Percentiles rank a stretch among this genome's conserved stretches.
Conservation (phyloP, 2,329 filamentous ascomycete species). For the Colletotrichum spinosum region DNA sequence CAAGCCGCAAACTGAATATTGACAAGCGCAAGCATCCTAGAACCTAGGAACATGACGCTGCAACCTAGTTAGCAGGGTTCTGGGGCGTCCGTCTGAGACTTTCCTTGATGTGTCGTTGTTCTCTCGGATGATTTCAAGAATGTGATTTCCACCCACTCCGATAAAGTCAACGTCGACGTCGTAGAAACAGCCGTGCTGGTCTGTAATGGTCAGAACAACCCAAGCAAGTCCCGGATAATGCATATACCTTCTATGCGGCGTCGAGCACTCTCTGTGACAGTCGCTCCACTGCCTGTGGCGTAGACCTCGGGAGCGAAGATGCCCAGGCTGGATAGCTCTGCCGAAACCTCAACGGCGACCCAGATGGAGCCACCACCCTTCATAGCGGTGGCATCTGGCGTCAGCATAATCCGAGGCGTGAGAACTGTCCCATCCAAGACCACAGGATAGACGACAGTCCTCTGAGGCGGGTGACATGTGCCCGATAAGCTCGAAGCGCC, state of each 20-base stretch:
- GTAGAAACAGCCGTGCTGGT: conserved; percentile 60
- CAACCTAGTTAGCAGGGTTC: conserved; percentile 1
- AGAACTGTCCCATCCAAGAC: conserved; percentile 44
- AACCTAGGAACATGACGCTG: conserved; percentile 57
- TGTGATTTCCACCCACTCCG: conserved; percentile 55
- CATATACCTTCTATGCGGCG: too few relatives aligned
- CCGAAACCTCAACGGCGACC: conserved; percentile 62
- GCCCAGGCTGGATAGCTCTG: conserved; percentile 47
- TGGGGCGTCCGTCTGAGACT: conserved; percentile 28
- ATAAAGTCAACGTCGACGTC: conserved; percentile 60
- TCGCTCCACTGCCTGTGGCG: too few relatives aligned
- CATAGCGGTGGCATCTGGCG: conserved; percentile 52
- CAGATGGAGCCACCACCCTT: conserved; percentile 53
- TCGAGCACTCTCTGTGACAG: too few relatives aligned
- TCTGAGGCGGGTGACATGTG: background rate
- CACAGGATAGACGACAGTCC: background rate
- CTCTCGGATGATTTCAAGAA: conserved; percentile 55
- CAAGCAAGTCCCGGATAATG: too few relatives aligned
- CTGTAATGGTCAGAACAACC: too few relatives aligned
- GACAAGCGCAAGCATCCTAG: conserved; percentile 61
- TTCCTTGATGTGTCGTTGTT: conserved; percentile 55
- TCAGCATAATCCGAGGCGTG: conserved; percentile 57
- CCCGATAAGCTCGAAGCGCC: too few relatives aligned
- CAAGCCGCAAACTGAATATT: conserved; percentile 51
- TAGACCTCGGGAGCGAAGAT: too few relatives aligned